Base-by-base conservation (phyloP, 2,329 filamentous ascomycete species). In the Ophiostoma pallidulum region DNA sequence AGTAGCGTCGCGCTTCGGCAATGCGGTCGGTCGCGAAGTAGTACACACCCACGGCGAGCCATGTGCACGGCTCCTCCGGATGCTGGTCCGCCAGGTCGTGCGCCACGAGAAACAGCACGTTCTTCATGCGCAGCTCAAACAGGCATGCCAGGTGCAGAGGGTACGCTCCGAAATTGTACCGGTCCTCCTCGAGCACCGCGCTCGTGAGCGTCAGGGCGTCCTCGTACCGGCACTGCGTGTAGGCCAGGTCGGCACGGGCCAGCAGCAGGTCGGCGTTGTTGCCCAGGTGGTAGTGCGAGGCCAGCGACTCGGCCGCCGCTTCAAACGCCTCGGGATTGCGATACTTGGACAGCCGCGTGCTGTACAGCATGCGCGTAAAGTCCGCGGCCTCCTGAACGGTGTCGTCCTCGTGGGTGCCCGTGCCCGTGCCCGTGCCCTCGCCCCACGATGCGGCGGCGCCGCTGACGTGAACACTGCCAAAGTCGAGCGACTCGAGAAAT, bases 331-430 rank as follows among this genome's bases (percentile, higher is more conserved):
- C 73, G 0, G 89, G 88, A 47, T 94, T 90, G 20, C 88, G 83
- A 64, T 98, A 98, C 64, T 97, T 98, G 52, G 90, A 96, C 19
- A 98, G 72, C 19, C 90, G 80, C 3, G 92, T 98, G 4, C 87
- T 96, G 69, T 98, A 98, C 20, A 98, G 81, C 76, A 94, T 92
- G 62, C 87, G 90, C 2, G 88, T 91, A 61, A 98, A 97, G 58
- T 94, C 85, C 10, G 87, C 88, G 9, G 90, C 89, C 67, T 96
- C 88, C 62, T 94, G 86, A 1, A 84, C 81, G 1, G 56, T 50
- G 13, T 58, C 57, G 18, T 42, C 47, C 28, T 18, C 31, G 14
- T 16, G 32, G 2, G 33, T 37, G 29, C n/a, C 36, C 4, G 29
- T 22, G 32, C 38, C 41, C 82, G 20, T 79, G 77, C 2, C 24